Evolutionary conservation across 805 yeast species (phyloP), one percentile per base, ranked within the genome.

Genomic region (Metschnikowia noctiluminum): DNA sequence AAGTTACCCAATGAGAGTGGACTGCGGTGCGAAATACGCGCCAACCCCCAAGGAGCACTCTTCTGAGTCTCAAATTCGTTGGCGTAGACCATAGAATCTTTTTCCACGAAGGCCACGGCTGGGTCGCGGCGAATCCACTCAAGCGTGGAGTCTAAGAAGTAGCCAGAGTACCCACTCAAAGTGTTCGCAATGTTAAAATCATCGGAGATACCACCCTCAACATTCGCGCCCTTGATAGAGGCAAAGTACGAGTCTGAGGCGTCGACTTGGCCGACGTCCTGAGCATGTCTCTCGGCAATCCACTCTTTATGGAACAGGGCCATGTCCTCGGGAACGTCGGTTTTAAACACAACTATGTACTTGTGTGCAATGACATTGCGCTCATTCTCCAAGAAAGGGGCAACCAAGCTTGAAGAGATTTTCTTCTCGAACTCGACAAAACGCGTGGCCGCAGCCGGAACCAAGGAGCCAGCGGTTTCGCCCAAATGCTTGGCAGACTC

Each of bases 11-110:
- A 75, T 54, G 82, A 80, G 62, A 85, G 75, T 14, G 84, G 76
- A 49, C 82, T 80, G 69, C 91, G 80, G 71, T 89, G 96, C 27
- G 96, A 87, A 52, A 90, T 81, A 76, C 97, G 81, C 27, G 96
- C 87, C 54, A 90, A 78, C 60, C 97, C 97, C 97, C 97, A 90
- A 41, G 96, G 96, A 28, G 96, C 91, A 53, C 90, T 90, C 55
- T 79, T 78, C 72, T 89, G 94, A 51, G 80, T 77, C 52, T 82
- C 79, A 45, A 82, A 77, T 58, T 81, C 84, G 45, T 71, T 73
- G 28, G 89, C 81, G 53, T 74, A 70, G 46, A 89, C 96, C 53
- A 75, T 68, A 9, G 57, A 52, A 63, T 89, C 96, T 60, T 74
- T 69, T 73, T 89, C 96, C 51, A 89, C 84, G 63, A 79, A 82